Percentiles rank a stretch among this genome's conserved stretches.
phyloP scores from a whole-genome alignment of 352 stramenopile species.

The Aphanomyces euteiches region DNA sequence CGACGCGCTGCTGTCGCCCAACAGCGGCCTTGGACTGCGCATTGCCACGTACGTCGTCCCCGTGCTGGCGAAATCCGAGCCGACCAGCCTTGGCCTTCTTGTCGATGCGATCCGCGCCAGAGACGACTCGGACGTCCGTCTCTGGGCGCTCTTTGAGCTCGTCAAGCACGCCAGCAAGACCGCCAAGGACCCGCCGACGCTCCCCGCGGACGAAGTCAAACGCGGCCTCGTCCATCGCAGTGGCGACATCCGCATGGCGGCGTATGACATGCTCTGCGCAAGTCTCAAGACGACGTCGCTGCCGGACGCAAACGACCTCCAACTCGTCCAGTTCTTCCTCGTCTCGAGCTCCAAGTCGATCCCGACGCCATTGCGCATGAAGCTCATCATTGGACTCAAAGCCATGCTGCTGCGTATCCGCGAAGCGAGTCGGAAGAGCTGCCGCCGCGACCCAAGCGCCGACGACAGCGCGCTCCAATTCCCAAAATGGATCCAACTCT shows the following conservation, averaged over 20 bases:
- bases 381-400: constrained; percentile 69
- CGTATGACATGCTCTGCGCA: constrained; percentile 74
- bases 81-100: constrained; percentile 46
- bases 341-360: constrained; percentile 75
- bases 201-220: constrained; percentile 55
- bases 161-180: constrained; percentile 76
- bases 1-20: constrained; percentile 44
- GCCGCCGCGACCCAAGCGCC: constrained; percentile 35
- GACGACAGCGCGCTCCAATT: constrained; percentile 39
- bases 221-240: constrained; percentile 52
- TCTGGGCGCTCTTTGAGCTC: constrained; percentile 75
- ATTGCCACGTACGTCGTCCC: constrained; percentile 75
- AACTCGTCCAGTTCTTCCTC: constrained; percentile 61
- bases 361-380: constrained; percentile 56
- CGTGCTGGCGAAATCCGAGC: constrained; percentile 66
- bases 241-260: constrained; percentile 53
- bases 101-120: constrained; percentile 47
- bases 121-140: constrained; percentile 39
- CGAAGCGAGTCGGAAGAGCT: constrained; percentile 51
- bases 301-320: constrained; percentile 51
- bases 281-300: constrained; percentile 78
- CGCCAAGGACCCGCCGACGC: constrained; percentile 45
- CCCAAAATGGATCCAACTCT: constrained; percentile 62
- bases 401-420: constrained; percentile 73
- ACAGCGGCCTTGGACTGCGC: constrained; percentile 52